A percentile compares a stretch with the other conserved stretches of the same genome.
phyloP scores from a whole-genome alignment of 1,284 basidiomycete genomes.

The Cryptococcus deneoformans region DNA sequence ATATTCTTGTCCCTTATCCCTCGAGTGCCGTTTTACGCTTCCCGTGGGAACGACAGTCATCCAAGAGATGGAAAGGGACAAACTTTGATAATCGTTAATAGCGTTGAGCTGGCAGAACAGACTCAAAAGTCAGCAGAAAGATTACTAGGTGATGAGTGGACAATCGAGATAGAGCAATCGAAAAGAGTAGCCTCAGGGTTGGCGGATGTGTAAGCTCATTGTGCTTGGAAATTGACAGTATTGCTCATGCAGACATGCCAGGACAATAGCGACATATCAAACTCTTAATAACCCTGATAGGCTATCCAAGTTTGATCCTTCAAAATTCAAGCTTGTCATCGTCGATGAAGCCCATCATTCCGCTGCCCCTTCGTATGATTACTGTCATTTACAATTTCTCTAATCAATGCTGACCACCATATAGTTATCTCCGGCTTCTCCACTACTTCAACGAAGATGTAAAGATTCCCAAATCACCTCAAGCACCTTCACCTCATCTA shows the following conservation, averaged over 20 bases:
- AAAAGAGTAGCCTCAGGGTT: constrained; percentile 67
- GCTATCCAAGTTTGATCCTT: constrained; percentile 75
- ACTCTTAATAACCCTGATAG: constrained; percentile 68
- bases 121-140: constrained; percentile 69
- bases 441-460: constrained; percentile 44
- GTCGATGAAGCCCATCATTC: constrained; percentile 96
- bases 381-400: neutral
- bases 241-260: neutral
- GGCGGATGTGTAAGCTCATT: constrained; percentile 71
- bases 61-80: neutral
- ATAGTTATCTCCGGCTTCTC: constrained; percentile 37
- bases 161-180: constrained; percentile 91
- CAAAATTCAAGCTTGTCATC: constrained; percentile 72
- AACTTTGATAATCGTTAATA: constrained; percentile 43
- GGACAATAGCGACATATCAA: constrained; percentile 91
- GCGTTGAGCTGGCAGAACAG: constrained; percentile 76
- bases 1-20: constrained; percentile 80
- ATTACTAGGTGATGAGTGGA: constrained; percentile 65
- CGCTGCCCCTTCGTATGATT: constrained; percentile 75
- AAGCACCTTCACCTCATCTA: constrained; percentile 13
- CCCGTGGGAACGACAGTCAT: neutral
- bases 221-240: neutral
- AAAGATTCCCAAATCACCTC: constrained; percentile 21
- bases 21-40: constrained; percentile 6
- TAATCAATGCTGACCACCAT: neutral